Evolutionary conservation across 2,329 filamentous ascomycete species (phyloP).

Genomic region (Anisogramma anomala): DNA sequence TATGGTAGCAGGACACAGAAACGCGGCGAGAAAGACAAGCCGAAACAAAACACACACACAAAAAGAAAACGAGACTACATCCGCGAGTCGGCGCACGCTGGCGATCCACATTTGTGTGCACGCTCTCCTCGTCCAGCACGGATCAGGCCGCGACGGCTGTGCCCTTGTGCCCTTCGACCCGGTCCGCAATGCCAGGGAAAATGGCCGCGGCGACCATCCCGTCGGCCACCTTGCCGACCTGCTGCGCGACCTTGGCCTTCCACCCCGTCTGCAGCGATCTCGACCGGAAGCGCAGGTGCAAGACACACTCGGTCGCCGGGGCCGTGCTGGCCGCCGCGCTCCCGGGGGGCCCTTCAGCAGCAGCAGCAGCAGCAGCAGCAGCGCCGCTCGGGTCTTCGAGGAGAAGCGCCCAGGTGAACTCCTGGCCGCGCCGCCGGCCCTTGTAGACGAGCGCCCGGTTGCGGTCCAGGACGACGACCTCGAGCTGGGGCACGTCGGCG

Average conservation of each 20-base stretch:
- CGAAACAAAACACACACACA: background rate
- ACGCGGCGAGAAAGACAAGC: background rate
- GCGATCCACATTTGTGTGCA: too few relatives aligned
- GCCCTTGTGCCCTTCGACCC: slow-evolving; percentile 1
- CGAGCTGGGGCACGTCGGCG: slow-evolving; percentile 1
- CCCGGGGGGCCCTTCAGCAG: background rate
- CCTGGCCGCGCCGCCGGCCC: slow-evolving; percentile 4
- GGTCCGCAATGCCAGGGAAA: slow-evolving; percentile 7
- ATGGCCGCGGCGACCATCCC: slow-evolving; percentile 7
- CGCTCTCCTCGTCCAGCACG: too few relatives aligned
- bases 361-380: background rate
- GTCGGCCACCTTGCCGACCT: slow-evolving; percentile 5
- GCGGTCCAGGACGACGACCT: slow-evolving; percentile 4
- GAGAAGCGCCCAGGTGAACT: slow-evolving; percentile 9
- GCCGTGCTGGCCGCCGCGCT: slow-evolving; percentile 2
- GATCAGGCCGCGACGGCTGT: slow-evolving; percentile 2
- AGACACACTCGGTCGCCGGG: background rate
- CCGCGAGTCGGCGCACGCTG: background rate
- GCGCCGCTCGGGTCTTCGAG: slow-evolving; percentile 4
- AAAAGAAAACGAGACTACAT: background rate
- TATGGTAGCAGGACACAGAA: background rate
- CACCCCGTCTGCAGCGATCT: slow-evolving; percentile 6
- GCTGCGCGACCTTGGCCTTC: slow-evolving; percentile 6
- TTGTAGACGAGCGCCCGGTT: slow-evolving; percentile 9
- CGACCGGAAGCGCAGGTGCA: slow-evolving; percentile 5